These are phyloP conservation scores for Rhypophila decipiens DNA, from an alignment of 495 filamentous ascomycete genomes.

Conservation along the genomic window DNA sequence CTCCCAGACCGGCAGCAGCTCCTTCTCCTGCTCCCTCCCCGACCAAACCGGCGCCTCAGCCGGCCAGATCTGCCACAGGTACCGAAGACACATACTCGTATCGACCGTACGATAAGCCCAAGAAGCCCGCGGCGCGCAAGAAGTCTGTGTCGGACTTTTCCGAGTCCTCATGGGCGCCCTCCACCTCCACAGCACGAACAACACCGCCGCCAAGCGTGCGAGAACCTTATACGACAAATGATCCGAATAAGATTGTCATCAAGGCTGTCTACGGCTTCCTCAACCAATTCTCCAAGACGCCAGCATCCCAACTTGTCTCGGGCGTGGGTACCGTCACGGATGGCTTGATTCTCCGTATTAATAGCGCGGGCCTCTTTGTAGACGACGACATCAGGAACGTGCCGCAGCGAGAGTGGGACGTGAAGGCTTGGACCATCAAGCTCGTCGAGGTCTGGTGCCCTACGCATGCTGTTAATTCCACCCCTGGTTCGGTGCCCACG, in stretches of 20 bases:
- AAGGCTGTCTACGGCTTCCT: constrained; percentile 86
- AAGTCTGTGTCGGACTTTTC: constrained; percentile 63
- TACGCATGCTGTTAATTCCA: constrained; percentile 36
- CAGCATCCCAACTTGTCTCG: constrained; percentile 73
- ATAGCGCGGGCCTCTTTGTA: constrained; percentile 88
- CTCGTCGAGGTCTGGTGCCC: constrained; percentile 85
- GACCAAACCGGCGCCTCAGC: constrained; percentile 25
- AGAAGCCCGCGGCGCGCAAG: constrained; percentile 41
- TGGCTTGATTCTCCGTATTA: constrained; percentile 77
- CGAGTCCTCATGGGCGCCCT: constrained; percentile 78
- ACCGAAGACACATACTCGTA: constrained; percentile 68
- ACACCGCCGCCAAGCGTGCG: constrained; percentile 75
- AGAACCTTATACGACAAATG: constrained; percentile 70
- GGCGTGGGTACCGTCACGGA: constrained; percentile 73
- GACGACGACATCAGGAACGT: constrained; percentile 88
- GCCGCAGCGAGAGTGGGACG: constrained; percentile 91
- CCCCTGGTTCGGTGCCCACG: constrained; percentile 25
- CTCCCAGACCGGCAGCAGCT: constrained; percentile 23
- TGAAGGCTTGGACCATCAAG: constrained; percentile 96
- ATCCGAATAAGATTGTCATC: constrained; percentile 92
- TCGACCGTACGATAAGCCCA: constrained; percentile 74
- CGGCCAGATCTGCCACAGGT: constrained; percentile 55
- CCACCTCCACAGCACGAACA: constrained; percentile 74
- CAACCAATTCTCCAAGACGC: constrained; percentile 72
- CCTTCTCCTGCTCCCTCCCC: constrained; percentile 13